These are phyloP conservation scores for Phytophthora fragariae DNA, from an alignment of 352 stramenopile genomes.

Conservation along the genomic window DNA sequence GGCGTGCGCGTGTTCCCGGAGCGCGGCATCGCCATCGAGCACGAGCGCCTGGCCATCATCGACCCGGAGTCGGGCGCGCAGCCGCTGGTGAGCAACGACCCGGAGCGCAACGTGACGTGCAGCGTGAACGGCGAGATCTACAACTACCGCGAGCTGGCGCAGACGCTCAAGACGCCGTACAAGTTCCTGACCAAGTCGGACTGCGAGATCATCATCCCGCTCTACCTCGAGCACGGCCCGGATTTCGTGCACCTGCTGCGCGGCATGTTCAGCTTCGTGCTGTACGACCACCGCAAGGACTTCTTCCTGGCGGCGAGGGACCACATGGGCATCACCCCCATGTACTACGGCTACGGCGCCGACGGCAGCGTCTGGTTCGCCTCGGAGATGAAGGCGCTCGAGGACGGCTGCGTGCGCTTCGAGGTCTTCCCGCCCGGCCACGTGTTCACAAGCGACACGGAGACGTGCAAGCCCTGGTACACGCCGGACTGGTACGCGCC, in stretches of 20 bases:
- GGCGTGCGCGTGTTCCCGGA: slow-evolving; percentile 85
- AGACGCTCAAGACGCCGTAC: slow-evolving; percentile 89
- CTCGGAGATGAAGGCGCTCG: slow-evolving; percentile 98
- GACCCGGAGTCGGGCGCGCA: slow-evolving; percentile 97
- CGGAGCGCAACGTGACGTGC: slow-evolving; percentile 90
- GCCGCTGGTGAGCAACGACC: slow-evolving; percentile 90
- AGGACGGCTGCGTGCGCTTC: slow-evolving; percentile 86
- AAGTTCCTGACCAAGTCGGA: slow-evolving; percentile 96
- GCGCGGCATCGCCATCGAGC: slow-evolving; percentile 92
- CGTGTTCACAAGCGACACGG: slow-evolving; percentile 85
- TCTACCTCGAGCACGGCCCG: slow-evolving; percentile 93
- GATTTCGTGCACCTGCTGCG: slow-evolving; percentile 93
- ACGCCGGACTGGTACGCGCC: slow-evolving; percentile 93
- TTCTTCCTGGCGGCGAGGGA: slow-evolving; percentile 96
- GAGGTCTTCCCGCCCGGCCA: slow-evolving; percentile 93
- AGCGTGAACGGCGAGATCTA: slow-evolving; percentile 99
- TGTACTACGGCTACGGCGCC: slow-evolving; percentile 98
- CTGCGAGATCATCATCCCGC: slow-evolving; percentile 97
- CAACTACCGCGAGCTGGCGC: slow-evolving; percentile 98
- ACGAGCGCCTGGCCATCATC: slow-evolving; percentile 99
- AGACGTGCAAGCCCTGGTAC: slow-evolving; percentile 96
- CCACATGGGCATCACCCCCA: slow-evolving; percentile 98
- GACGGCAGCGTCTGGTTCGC: slow-evolving; percentile 97
- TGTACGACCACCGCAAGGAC: slow-evolving; percentile 96
- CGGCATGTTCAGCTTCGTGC: slow-evolving; percentile 99